Evolutionary conservation across 2,329 filamentous ascomycete genomes (phyloP).

Genomic region (Penicillium sp.): DNA sequence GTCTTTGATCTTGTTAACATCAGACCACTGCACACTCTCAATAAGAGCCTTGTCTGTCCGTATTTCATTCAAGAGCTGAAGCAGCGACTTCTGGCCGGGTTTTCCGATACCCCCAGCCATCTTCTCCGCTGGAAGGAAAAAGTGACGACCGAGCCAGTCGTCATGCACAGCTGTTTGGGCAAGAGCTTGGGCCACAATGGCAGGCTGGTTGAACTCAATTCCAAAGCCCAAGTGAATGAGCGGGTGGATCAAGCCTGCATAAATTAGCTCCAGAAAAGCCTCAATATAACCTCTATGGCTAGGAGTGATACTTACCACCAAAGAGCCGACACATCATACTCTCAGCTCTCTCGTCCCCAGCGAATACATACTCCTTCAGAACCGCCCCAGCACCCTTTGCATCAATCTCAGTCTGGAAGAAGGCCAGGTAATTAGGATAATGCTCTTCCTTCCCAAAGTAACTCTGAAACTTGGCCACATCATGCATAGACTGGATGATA

Average conservation of each 20-base stretch:
- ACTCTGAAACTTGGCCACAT: constrained; percentile 56
- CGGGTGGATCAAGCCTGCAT: constrained; percentile 68
- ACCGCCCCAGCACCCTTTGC: constrained; percentile 60
- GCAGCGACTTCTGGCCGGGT: constrained; percentile 45
- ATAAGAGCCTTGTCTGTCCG: constrained; percentile 57
- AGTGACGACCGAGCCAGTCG: constrained; percentile 51
- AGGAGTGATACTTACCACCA: constrained; percentile 48
- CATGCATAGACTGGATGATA: constrained; percentile 56
- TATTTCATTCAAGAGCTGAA: constrained; percentile 63
- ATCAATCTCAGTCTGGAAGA: constrained; percentile 73
- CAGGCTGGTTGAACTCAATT: constrained; percentile 77
- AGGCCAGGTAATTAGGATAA: constrained; percentile 73
- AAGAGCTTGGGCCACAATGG: constrained; percentile 75
- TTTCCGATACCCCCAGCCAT: constrained; percentile 33
- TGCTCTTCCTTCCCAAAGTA: constrained; percentile 63
- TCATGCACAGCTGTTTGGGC: constrained; percentile 73
- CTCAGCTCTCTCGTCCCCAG: constrained; percentile 62
- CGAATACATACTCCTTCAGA: constrained; percentile 67
- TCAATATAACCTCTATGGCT: background rate
- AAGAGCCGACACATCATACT: constrained; percentile 69
- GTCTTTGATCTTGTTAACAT: constrained; percentile 66
- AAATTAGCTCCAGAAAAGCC: background rate
- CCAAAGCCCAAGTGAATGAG: constrained; percentile 84
- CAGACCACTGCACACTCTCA: constrained; percentile 50
- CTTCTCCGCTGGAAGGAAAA: constrained; percentile 49